phyloP scores from a whole-genome alignment of 768 basidiomycete species.

The Mycena epipterygia region DNA sequence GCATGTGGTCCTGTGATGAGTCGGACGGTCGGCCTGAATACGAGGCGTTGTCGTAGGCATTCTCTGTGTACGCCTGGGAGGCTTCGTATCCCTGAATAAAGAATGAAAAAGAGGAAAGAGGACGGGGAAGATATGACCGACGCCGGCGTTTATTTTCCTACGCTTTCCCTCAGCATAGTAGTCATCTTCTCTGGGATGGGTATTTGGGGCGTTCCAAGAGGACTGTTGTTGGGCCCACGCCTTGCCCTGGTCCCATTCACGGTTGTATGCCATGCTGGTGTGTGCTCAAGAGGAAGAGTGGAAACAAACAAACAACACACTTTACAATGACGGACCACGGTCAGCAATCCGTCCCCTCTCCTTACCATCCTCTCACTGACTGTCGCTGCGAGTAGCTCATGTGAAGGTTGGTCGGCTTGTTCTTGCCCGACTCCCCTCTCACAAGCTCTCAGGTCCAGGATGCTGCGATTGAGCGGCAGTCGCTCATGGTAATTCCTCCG shows the following conservation, averaged over 20 bases:
- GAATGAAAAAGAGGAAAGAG: background rate
- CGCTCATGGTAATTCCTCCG: conserved; percentile 56
- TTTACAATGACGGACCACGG: conserved; percentile 28
- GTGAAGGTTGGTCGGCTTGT: conserved; percentile 34
- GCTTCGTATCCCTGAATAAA: conserved; percentile 64
- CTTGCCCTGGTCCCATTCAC: conserved; percentile 92
- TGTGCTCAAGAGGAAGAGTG: conserved; percentile 36
- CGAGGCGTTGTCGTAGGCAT: conserved; percentile 44
- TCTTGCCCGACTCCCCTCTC: background rate
- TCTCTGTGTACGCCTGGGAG: conserved; percentile 63
- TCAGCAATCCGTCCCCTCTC: background rate
- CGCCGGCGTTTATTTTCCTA: conserved; percentile 84
- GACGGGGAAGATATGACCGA: conserved; percentile 52
- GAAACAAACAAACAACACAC: conserved; percentile 52
- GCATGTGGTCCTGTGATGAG: conserved; percentile 60
- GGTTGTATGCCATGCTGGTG: conserved; percentile 76
- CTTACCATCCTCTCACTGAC: background rate
- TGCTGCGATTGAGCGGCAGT: conserved; percentile 72
- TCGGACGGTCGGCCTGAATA: conserved; percentile 43
- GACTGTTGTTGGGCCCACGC: conserved; percentile 66
- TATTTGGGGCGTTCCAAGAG: conserved; percentile 57
- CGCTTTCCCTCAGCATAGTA: conserved; percentile 80
- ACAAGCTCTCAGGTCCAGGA: conserved; percentile 48
- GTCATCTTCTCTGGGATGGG: conserved; percentile 77
- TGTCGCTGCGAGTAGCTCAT: conserved; percentile 26